Evolutionary conservation across 495 filamentous ascomycete species (phyloP).

Genomic region (Parathielavia hyrcaniae): DNA sequence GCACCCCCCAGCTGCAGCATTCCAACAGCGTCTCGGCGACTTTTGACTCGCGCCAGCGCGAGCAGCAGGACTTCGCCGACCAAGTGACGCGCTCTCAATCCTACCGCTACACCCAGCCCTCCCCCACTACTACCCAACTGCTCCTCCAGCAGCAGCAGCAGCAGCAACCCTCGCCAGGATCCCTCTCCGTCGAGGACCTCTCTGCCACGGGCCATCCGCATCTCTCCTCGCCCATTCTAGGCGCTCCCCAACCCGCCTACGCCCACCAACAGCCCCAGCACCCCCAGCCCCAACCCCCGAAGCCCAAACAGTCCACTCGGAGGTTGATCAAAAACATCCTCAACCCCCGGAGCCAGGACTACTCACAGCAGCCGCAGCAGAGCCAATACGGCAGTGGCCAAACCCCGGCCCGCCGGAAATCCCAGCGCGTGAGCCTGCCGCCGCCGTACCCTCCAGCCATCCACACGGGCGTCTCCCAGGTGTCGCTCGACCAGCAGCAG

Average conservation of each 20-base stretch:
- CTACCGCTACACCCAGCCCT: conserved; percentile 30
- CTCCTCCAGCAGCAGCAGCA: conserved; percentile 31
- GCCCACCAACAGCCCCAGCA: conserved; percentile 26
- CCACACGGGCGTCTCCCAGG: conserved; percentile 31
- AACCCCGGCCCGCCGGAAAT: conserved; percentile 42
- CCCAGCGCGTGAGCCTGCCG: conserved; percentile 43
- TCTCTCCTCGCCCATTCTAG: conserved; percentile 28
- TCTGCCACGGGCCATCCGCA: conserved; percentile 21
- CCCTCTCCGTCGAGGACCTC: conserved; percentile 39
- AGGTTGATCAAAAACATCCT: conserved; percentile 45
- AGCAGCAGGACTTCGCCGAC: conserved; percentile 28
- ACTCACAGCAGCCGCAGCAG: conserved; percentile 10
- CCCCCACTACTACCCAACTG: conserved; percentile 28
- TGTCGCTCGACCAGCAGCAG: conserved; percentile 32
- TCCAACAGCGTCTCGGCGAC: conserved; percentile 31
- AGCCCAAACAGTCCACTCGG: conserved; percentile 39
- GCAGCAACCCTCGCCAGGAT: conserved; percentile 23
- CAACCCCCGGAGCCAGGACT: conserved; percentile 34
- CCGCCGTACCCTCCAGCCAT: conserved; percentile 23
- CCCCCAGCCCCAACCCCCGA: conserved; percentile 35
- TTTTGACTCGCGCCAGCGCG: conserved; percentile 27
- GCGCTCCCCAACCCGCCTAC: conserved; percentile 26
- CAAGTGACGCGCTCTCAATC: conserved; percentile 35
- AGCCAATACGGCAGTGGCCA: conserved; percentile 38
- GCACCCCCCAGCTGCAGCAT: conserved; percentile 31